Base-by-base conservation (phyloP, 495 filamentous ascomycete genomes). In the Polyplosphaeria fusca region DNA sequence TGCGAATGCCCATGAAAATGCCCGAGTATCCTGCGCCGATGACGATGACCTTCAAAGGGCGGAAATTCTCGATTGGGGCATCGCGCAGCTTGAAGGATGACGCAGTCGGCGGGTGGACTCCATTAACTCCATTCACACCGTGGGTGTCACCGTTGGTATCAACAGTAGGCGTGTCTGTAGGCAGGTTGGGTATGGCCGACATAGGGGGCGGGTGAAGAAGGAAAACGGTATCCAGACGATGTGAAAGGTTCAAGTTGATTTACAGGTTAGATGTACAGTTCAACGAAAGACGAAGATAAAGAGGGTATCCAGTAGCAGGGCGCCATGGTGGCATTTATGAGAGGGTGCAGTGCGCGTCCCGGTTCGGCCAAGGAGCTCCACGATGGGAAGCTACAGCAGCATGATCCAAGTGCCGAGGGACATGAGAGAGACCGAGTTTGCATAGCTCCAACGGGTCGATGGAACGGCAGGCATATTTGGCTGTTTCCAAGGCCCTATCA, bases 1-100 rank as follows among this genome's bases (percentile, higher is more conserved):
- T 74, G 22, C 84, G 73, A 56, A 86, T 81, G 14, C 80, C 84
- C 1, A 78, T 72, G 9, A 82, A 70, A 18, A 87, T 78, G 1
- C 86, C 86, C 1, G 83, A 79, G 9, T 84, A 76, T 0, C 85
- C 85, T 35, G 83, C 83, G 4, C 86, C 86, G 53, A 88, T 81
- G 43, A 86, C 75, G 27, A 82, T 77, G 12, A 87, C 78, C 40
- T 76, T 73, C 25, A 85, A 57, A 0, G 74, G 73, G 23, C 84
- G 76, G 19, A 67, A 70, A 55, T 83, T 74, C 58, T 87, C 82
- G 13, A 86, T 74, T 25, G 80, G 61, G 0, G 39, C 52, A 38
- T 71, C 66, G 39, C 62, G 54, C 2, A 70, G 47, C 23, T 53
- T 43, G 25, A 60, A 57, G 22, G 56, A 19, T n/a, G 46, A 47